Conservation (phyloP, 2,329 filamentous ascomycete genomes). For the Sporothrix luriei region DNA sequence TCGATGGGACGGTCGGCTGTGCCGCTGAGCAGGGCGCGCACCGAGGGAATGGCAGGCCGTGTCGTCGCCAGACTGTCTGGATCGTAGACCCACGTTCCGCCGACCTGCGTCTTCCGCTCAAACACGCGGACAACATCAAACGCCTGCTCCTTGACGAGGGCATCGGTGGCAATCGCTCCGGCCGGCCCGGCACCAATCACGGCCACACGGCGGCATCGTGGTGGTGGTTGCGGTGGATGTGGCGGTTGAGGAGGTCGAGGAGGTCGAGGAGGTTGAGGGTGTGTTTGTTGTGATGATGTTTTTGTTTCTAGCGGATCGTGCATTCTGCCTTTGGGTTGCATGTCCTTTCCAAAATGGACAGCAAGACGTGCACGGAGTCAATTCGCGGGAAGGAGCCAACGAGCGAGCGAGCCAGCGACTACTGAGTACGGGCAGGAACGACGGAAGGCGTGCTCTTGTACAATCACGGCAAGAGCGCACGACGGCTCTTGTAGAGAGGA, state of each 20-base stretch:
- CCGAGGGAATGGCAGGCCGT: background rate
- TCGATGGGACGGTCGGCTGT: background rate
- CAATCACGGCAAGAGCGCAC: constrained; percentile 6
- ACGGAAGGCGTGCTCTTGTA: constrained; percentile 22
- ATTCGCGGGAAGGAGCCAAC: background rate
- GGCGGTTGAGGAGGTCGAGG: too few relatives aligned
- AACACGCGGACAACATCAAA: constrained; percentile 49
- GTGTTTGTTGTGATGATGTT: background rate
- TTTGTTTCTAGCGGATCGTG: background rate
- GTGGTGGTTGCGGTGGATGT: too few relatives aligned
- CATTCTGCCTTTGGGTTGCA: background rate
- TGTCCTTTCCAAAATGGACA: too few relatives aligned
- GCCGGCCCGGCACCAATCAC: constrained; percentile 50
- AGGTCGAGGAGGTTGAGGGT: background rate
- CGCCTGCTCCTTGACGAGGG: constrained; percentile 44
- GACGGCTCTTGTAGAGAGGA: background rate
- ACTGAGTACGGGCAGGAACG: background rate
- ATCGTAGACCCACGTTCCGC: constrained; percentile 41
- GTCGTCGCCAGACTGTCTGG: background rate
- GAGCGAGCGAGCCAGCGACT: background rate
- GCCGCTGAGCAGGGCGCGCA: background rate
- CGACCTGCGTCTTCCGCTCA: constrained; percentile 41
- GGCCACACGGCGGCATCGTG: constrained; percentile 41
- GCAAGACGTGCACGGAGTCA: too few relatives aligned
- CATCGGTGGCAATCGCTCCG: constrained; percentile 39